phyloP scores from a whole-genome alignment of 768 basidiomycete species.

The Mycena haematopus region DNA sequence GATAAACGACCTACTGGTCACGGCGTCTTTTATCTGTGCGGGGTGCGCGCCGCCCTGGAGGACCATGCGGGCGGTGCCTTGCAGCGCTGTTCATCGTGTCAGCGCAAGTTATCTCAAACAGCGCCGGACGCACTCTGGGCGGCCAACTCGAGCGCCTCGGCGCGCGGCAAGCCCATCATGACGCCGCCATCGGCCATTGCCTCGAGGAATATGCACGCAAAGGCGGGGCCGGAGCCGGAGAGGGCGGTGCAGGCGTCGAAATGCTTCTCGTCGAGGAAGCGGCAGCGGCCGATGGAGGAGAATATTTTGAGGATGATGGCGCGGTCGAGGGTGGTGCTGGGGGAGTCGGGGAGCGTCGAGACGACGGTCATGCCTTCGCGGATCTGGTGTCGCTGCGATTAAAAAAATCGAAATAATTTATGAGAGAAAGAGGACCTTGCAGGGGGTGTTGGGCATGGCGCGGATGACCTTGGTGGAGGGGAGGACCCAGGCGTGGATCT shows the following conservation, averaged over 20 bases:
- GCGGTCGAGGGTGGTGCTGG: conserved; percentile 63
- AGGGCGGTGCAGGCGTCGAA: conserved; percentile 98
- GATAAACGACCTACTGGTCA: conserved; percentile 81
- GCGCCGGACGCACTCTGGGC: conserved; percentile 78
- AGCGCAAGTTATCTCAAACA: neutral
- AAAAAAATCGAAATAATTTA: too few relatives aligned
- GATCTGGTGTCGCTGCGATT: conserved; percentile 60
- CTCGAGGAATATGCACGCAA: conserved; percentile 95
- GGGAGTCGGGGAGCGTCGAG: conserved; percentile 66
- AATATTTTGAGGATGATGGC: conserved; percentile 90
- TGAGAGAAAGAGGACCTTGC: conserved; percentile 63
- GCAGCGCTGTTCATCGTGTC: conserved; percentile 76
- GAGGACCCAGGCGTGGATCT: conserved; percentile 77
- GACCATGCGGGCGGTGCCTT: conserved; percentile 96
- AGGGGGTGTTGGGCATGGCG: conserved; percentile 98
- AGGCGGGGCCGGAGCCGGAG: conserved; percentile 95
- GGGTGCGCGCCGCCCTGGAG: conserved; percentile 90
- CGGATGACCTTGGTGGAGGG: conserved; percentile 86
- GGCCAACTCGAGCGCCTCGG: conserved; percentile 93
- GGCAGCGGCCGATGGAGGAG: conserved; percentile 94
- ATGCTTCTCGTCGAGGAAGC: conserved; percentile 97
- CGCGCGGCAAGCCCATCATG: conserved; percentile 98
- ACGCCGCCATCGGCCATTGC: conserved; percentile 99
- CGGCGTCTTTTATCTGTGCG: conserved; percentile 95
- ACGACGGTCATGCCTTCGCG: conserved; percentile 99